A percentile compares a stretch with the other conserved stretches of the same genome.
Evolutionary conservation across 768 basidiomycete genomes (phyloP).

Genomic region (Ramaria sp.): DNA sequence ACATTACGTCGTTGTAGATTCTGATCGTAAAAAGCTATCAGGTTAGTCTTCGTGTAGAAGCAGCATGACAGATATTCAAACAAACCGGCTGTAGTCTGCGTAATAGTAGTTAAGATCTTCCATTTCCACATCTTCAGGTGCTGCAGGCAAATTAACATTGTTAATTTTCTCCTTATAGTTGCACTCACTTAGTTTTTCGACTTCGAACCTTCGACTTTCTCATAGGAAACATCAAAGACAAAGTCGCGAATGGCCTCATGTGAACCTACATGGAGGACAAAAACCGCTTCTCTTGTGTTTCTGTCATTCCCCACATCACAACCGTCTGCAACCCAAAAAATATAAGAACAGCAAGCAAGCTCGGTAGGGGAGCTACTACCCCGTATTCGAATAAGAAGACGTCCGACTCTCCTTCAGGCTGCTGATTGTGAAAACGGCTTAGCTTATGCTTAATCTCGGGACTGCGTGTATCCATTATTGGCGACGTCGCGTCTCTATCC

Average conservation of each 20-base stretch:
- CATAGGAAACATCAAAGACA: background rate
- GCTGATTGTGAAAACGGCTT: conserved; percentile 11
- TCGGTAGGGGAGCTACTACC: background rate
- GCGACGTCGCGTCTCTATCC: conserved; percentile 1
- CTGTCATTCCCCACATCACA: conserved; percentile 97
- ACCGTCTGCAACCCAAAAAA: conserved; percentile 38
- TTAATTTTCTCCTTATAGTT: background rate
- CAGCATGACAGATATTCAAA: conserved; percentile 5
- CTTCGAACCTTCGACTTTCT: conserved; percentile 82
- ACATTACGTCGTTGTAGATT: conserved; percentile 95
- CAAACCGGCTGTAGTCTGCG: conserved; percentile 88
- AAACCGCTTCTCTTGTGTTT: conserved; percentile 83
- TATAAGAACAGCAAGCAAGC: background rate
- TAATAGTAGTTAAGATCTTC: conserved; percentile 97
- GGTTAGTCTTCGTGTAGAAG: background rate
- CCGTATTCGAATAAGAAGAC: conserved; percentile 93
- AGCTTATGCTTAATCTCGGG: conserved; percentile 25
- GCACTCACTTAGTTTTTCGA: conserved; percentile 67
- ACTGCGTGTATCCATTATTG: conserved; percentile 13
- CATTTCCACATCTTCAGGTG: conserved; percentile 85
- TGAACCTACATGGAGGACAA: conserved; percentile 72
- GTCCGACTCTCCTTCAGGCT: conserved; percentile 56
- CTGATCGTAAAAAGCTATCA: conserved; percentile 24
- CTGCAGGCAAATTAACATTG: conserved; percentile 26
- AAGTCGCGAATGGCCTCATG: background rate